phyloP scores from a whole-genome alignment of 2,329 filamentous ascomycete species.

The Periconia digitata region DNA sequence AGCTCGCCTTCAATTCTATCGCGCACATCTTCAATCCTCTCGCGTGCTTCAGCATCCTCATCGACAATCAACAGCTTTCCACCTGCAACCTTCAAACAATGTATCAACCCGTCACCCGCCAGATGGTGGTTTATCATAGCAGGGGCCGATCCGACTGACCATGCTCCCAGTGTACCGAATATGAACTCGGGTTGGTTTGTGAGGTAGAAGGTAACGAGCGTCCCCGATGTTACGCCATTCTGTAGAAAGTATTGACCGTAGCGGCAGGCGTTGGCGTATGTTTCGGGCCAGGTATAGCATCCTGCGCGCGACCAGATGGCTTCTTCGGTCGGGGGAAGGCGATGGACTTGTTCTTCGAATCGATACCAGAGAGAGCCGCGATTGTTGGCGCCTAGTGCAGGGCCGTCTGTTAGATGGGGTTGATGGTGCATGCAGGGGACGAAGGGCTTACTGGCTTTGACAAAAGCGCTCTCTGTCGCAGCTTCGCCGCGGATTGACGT shows the following conservation, averaged over 20 bases:
- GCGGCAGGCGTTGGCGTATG: conserved; percentile 44
- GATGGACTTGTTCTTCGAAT: conserved; percentile 60
- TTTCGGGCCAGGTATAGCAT: conserved; percentile 45
- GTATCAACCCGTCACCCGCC: conserved; percentile 62
- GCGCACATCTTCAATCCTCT: conserved; percentile 57
- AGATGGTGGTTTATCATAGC: conserved; percentile 74
- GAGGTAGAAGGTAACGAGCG: conserved; percentile 68
- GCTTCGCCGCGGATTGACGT: conserved; percentile 47
- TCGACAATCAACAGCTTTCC: conserved; percentile 52
- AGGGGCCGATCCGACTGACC: conserved; percentile 67
- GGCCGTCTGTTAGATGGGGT: conserved; percentile 2
- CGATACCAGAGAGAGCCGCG: conserved; percentile 65
- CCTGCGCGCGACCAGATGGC: conserved; percentile 69
- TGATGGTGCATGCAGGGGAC: neutral
- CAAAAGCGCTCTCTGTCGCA: conserved; percentile 48
- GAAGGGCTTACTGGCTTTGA: conserved; percentile 50
- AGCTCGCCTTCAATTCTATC: conserved; percentile 55
- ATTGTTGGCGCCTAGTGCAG: conserved; percentile 51
- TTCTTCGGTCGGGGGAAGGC: conserved; percentile 52
- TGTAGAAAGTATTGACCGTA: conserved; percentile 40
- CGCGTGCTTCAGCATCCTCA: conserved; percentile 53
- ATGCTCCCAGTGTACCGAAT: conserved; percentile 65
- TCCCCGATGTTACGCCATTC: conserved; percentile 58
- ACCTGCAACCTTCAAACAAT: conserved; percentile 64
- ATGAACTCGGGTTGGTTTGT: conserved; percentile 69